Percentiles rank a stretch among this genome's conserved stretches.
These are phyloP conservation scores for Dendrobium nobile DNA, from an alignment of 106 monocot species.

Conservation along the genomic window DNA sequence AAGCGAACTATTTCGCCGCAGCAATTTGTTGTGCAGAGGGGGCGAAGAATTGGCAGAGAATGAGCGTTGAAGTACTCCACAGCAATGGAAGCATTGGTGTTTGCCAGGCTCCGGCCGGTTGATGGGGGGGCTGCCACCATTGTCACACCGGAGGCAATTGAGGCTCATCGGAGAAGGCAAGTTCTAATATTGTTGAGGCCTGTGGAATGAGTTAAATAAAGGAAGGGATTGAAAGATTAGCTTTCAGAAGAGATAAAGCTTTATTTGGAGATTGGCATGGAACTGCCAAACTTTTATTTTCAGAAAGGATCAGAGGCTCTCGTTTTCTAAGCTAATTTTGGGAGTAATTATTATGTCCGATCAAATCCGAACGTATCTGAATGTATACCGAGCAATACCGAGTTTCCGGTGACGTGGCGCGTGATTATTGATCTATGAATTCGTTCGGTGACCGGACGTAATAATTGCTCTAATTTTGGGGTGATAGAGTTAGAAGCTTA, in stretches of 20 bases:
- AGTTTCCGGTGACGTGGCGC: too few species aligned
- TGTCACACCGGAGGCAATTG: slow-evolving; percentile 7
- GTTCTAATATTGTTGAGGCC: not conserved
- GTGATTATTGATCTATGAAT: too few species aligned
- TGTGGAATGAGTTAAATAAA: not conserved
- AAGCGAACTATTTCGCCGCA: not conserved
- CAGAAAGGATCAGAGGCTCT: not conserved
- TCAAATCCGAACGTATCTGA: too few species aligned
- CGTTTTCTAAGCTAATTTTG: not conserved
- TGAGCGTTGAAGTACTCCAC: slow-evolving; percentile 10
- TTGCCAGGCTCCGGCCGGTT: not conserved
- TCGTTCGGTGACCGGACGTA: too few species aligned
- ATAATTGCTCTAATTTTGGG: not conserved
- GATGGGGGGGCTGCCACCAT: not conserved
- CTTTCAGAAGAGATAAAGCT: not conserved
- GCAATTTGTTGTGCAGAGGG: slow-evolving; percentile 6
- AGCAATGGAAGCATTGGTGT: not conserved
- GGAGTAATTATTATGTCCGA: not conserved
- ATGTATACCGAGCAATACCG: too few species aligned
- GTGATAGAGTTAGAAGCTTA: not conserved
- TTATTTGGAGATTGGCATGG: not conserved
- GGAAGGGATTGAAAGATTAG: not conserved
- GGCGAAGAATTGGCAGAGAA: slow-evolving; percentile 17
- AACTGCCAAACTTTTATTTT: not conserved
- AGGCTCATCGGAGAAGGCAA: not conserved